phyloP scores from a whole-genome alignment of 2,329 filamentous ascomycete genomes.

The Colletotrichum sp. region DNA sequence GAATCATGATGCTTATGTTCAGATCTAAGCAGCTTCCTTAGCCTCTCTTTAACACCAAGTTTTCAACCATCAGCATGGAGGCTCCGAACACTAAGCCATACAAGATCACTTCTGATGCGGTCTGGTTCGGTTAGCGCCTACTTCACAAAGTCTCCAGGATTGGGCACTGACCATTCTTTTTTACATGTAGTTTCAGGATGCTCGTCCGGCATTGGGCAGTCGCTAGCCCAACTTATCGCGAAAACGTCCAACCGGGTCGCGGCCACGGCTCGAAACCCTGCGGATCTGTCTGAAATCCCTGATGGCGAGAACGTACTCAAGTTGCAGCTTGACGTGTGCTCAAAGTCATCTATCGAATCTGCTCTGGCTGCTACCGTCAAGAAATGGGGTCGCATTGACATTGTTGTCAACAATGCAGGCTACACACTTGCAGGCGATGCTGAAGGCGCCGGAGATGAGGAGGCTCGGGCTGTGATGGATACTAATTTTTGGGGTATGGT shows the following conservation, averaged over 20 bases:
- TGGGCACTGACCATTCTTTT: accelerated
- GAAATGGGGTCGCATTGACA: background rate
- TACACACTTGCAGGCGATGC: background rate
- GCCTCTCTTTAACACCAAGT: accelerated
- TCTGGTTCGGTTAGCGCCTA: background rate
- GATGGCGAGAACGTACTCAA: background rate
- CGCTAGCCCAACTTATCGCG: background rate
- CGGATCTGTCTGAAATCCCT: background rate
- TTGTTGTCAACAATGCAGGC: background rate
- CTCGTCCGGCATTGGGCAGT: background rate
- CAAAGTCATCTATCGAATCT: background rate
- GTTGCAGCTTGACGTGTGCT: background rate
- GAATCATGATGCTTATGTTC: accelerated
- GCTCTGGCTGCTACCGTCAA: background rate
- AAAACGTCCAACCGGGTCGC: background rate
- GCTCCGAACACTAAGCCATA: background rate
- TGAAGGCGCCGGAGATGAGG: background rate
- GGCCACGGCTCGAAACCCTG: accelerated
- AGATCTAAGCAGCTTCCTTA: background rate
- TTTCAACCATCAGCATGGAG: accelerated
- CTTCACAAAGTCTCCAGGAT: accelerated
- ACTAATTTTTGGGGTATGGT: background rate
- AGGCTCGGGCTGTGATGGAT: background rate
- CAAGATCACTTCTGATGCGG: background rate
- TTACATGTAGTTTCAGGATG: accelerated